Base-by-base conservation (phyloP, 192 early-diverging fungal species). In the Entomortierella lignicola region DNA sequence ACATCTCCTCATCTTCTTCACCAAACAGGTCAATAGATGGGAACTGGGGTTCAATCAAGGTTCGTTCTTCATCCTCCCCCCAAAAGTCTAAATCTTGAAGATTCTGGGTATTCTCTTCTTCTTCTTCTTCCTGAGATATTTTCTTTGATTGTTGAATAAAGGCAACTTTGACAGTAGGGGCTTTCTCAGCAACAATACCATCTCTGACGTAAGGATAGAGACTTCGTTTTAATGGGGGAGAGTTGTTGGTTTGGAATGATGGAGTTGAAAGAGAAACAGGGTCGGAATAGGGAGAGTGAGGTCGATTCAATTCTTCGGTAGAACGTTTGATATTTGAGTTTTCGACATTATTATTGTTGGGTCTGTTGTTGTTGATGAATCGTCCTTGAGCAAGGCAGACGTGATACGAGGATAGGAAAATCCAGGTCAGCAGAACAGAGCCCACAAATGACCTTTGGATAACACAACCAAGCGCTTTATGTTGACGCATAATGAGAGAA, bases 1-100 rank as follows among this genome's bases (percentile, higher is more conserved):
- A 43, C 21, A 72, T 20, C 37, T 72, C 70, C 18, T 64, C 63
- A 41, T 53, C 66, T 4, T 58, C 66, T 20, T 65, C 75, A 17
- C 66, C 75, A 70, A 79, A 79, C 41, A 79, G 47, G 26, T 69
- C 63, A 15, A 66, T 59, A 17, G 75, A 79, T 13, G 75, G 75
- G 60, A 66, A 79, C 39, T 41, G 67, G 11, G 67, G 65, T 27
- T 79, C 68, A 55, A 70, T 70, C 41, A 79, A 65, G 34, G 75
- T 66, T 54, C 44, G 67, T 39, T 39, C 21, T n/a, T 64, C 67
- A 4, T 65, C 41, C 25, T 64, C 52, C 10, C 21, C 59, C 64
- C 47, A 63, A 67, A 67, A 34, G 25, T 65, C 56, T 69, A 60
- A 27, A 29, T 42, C 50, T 6, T 42, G 10, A 8, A 30, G 4